Percentiles rank a stretch among this genome's conserved stretches.
These are phyloP conservation scores for Xylaria sp. DNA, from an alignment of 2,329 filamentous ascomycete species.

Conservation along the genomic window DNA sequence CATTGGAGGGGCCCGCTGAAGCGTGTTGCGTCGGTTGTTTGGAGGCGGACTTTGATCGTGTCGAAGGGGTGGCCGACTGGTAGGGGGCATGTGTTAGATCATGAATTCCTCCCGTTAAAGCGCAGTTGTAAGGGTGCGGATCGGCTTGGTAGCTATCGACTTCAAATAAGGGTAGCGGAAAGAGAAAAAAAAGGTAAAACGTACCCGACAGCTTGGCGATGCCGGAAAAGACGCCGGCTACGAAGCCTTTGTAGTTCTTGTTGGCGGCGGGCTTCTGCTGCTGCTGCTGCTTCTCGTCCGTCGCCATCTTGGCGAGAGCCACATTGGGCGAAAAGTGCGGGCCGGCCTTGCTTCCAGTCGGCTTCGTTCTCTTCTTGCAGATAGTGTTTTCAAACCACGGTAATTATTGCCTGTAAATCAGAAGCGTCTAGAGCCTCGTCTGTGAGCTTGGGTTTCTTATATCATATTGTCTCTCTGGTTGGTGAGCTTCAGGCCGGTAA, in stretches of 20 bases:
- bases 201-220: constrained; percentile 87
- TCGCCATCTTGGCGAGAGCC: constrained; percentile 43
- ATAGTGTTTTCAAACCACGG: neutral
- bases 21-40: constrained; percentile 80
- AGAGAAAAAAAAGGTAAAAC: constrained; percentile 45
- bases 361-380: no score
- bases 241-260: constrained; percentile 90
- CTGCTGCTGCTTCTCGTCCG: constrained; percentile 48
- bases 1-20: constrained; percentile 91
- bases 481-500: constrained; percentile 11
- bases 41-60: constrained; percentile 94
- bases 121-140: no score
- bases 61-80: constrained; percentile 83
- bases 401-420: no score
- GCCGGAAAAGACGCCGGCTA: constrained; percentile 94
- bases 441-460: neutral
- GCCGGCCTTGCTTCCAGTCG: neutral
- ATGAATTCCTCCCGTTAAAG: no score
- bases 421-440: neutral
- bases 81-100: neutral
- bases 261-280: constrained; percentile 50
- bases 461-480: neutral
- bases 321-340: constrained; percentile 34
- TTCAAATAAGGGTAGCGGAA: no score
- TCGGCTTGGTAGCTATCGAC: no score